Percentiles rank a stretch among this genome's conserved stretches.
phyloP scores from a whole-genome alignment of 768 basidiomycete species.

The Hirschioporus abietinus region DNA sequence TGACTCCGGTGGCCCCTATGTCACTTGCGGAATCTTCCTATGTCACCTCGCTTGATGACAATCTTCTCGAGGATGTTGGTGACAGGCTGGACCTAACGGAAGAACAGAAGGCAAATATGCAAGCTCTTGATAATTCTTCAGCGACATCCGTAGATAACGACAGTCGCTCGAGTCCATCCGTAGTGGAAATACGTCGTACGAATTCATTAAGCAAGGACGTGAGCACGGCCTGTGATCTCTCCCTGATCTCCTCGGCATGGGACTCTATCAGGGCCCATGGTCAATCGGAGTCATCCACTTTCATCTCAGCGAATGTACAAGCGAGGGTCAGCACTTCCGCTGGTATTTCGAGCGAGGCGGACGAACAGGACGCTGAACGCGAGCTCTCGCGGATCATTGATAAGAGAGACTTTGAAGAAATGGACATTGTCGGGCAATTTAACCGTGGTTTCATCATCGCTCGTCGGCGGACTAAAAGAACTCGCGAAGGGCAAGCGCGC shows the following conservation, averaged over 20 bases:
- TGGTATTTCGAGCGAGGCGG: slow-evolving; percentile 33
- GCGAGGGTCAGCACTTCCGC: slow-evolving; percentile 10
- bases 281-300: neutral
- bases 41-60: neutral
- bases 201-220: neutral
- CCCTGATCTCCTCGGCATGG: neutral
- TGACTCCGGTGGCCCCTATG: neutral
- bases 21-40: neutral
- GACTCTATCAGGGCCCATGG: neutral
- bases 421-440: slow-evolving; percentile 92
- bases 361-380: slow-evolving; percentile 51
- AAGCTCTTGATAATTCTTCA: neutral
- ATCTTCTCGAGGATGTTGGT: neutral
- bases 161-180: neutral
- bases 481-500: neutral
- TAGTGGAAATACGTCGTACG: neutral
- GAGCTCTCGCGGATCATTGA: slow-evolving; percentile 80
- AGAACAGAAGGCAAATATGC: neutral
- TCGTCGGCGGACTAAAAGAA: slow-evolving; percentile 41
- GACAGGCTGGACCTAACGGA: neutral
- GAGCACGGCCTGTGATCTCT: neutral
- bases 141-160: neutral
- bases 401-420: slow-evolving; percentile 77
- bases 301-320: neutral
- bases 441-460: slow-evolving; percentile 93